Percentiles rank a stretch among this genome's conserved stretches.
phyloP scores from a whole-genome alignment of 2,329 filamentous ascomycete genomes.

The Cladosporium austrohemisphaericum region DNA sequence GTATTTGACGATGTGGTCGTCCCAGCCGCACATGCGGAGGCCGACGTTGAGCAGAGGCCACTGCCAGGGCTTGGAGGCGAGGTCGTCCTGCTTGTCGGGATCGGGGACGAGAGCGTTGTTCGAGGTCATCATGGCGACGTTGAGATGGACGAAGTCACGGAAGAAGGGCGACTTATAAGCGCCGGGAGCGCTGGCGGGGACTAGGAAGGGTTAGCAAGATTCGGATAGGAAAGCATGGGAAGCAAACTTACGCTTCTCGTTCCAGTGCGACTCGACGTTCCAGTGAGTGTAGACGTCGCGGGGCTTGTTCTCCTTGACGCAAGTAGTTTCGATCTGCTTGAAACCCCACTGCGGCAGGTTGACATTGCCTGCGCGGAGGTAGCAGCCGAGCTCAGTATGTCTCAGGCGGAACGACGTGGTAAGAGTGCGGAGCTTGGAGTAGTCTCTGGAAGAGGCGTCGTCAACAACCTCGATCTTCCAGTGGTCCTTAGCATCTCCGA shows the following conservation, averaged over 20 bases:
- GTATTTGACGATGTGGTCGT: conserved; percentile 92
- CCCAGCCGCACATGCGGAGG: conserved; percentile 98
- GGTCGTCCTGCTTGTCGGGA: conserved; percentile 97
- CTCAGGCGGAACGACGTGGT: conserved; percentile 89
- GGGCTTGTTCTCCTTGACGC: conserved; percentile 87
- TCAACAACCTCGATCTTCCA: conserved; percentile 90
- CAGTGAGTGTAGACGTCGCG: conserved; percentile 94
- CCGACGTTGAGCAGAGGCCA: conserved; percentile 96
- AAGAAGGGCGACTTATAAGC: conserved; percentile 96
- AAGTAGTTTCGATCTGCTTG: conserved; percentile 98
- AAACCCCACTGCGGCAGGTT: conserved; percentile 99
- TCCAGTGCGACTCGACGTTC: conserved; percentile 95
- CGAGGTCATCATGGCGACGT: conserved; percentile 99
- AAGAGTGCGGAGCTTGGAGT: conserved; percentile 79
- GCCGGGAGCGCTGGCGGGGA: conserved; percentile 82
- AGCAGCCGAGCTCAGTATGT: conserved; percentile 80
- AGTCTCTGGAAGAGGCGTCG: conserved; percentile 82
- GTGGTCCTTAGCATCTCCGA: conserved; percentile 97
- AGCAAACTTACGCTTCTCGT: conserved; percentile 74
- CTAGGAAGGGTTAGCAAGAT: conserved; percentile 41
- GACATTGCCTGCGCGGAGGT: conserved; percentile 89
- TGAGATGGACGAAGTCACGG: conserved; percentile 95
- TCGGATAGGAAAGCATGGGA: background rate
- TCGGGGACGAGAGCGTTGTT: conserved; percentile 98
- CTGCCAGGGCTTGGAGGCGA: conserved; percentile 96